These are phyloP conservation scores for Notholithocarpus densiflorus DNA, from an alignment of 306 rosid genomes.

Conservation along the genomic window DNA sequence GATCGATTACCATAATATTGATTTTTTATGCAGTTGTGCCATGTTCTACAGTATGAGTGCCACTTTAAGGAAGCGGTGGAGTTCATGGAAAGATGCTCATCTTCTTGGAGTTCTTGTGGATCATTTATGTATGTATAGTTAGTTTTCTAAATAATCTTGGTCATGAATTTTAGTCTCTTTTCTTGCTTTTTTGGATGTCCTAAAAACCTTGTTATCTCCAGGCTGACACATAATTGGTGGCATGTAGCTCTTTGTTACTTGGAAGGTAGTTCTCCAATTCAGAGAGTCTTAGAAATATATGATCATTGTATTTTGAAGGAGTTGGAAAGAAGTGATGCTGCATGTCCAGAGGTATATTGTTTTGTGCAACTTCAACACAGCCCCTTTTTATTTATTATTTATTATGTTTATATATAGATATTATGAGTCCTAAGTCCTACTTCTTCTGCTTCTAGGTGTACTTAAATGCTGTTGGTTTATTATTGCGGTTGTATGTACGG, in stretches of 20 bases:
- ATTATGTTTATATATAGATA: not conserved
- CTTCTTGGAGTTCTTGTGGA: conserved; percentile 58
- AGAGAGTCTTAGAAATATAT: conserved; percentile 58
- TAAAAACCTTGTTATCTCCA: conserved; percentile 29
- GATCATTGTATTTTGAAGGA: conserved; percentile 85
- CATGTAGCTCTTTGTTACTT: conserved; percentile 91
- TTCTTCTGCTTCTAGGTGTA: conserved; percentile 53
- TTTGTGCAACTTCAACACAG: conserved; percentile 3
- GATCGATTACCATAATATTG: conserved; percentile 9
- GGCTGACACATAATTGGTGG: conserved; percentile 99
- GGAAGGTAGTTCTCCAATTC: conserved; percentile 66
- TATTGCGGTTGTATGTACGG: conserved; percentile 61
- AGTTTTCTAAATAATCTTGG: conserved; percentile 1
- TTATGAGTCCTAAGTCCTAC: conserved; percentile 12
- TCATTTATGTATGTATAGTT: conserved; percentile 62
- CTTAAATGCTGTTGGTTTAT: conserved; percentile 73
- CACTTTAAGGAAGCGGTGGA: conserved; percentile 74
- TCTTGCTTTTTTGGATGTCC: conserved; percentile 10
- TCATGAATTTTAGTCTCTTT: conserved; percentile 1
- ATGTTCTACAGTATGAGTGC: conserved; percentile 76
- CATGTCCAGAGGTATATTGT: conserved; percentile 47
- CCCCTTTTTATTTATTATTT: not conserved
- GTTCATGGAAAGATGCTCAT: conserved; percentile 80
- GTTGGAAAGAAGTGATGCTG: conserved; percentile 57
- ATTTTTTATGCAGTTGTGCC: conserved; percentile 71